Evolutionary conservation across 192 early-diverging fungal genomes (phyloP), one percentile per base, ranked within the genome.

Genomic region (Coemansia sp.): DNA sequence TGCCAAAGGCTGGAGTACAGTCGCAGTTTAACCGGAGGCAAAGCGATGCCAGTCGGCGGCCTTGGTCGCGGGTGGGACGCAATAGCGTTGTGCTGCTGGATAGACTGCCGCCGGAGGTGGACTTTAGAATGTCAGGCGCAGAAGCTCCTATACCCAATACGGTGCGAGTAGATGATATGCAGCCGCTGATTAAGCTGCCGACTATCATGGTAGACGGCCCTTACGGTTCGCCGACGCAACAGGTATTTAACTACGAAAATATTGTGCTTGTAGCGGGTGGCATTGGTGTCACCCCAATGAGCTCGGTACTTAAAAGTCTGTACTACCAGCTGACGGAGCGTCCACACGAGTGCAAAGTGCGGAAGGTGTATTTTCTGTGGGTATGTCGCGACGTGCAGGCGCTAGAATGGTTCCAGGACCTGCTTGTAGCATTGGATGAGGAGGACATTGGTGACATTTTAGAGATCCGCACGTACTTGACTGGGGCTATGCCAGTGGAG

Each of bases 241-340:
- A 92, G 75, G 85, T 90, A 57, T 90, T 89, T 74, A 79, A 87
- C 68, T 88, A 90, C 63, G 84, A 90, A 71, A 81, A 86, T 66
- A 78, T 85, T 0, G 64, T 92, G 17, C 70, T 90, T 30, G 74
- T 92, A n/a, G 89, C 84, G 8, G 87, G 84, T 30, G 90, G 90
- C 59, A 90, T 92, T 54, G 90, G 90, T 63, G 89, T 90, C 2
- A 92, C 90, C 3, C 90, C 90, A 5, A 89, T 89, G 80, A 88
- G 87, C 64, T 86, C 84, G 14, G 86, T 92, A 36, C 78, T 92
- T 22, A 86, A 87, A 67, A 85, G 86, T 68, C 76, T 91, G 63
- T 87, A 84, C 72, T 84, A 88, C 64, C 82, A 80, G 54, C 62
- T 78, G 21, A 70, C 71, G 7, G 25, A 64, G 42, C 57, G 64